Conservation (phyloP, 2,329 filamentous ascomycete genomes). For the Fonsecaea pugnacius region DNA sequence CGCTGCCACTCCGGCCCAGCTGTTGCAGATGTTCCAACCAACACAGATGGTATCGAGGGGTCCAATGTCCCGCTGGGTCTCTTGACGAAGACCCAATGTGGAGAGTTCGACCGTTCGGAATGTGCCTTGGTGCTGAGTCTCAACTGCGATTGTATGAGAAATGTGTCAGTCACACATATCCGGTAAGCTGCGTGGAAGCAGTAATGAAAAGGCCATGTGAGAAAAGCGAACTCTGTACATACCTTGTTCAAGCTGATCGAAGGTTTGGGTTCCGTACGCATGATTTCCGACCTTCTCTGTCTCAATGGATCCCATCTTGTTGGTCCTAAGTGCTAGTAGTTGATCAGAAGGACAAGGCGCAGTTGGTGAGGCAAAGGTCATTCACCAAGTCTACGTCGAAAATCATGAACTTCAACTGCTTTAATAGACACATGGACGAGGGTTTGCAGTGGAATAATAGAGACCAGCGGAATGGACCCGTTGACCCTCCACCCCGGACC, state of each 20-base stretch:
- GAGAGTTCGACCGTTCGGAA: constrained; percentile 21
- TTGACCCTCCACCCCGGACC: not conserved
- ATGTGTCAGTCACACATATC: not conserved
- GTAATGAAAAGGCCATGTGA: not conserved
- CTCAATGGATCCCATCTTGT: not conserved
- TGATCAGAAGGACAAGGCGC: not conserved
- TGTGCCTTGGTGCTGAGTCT: constrained; percentile 14
- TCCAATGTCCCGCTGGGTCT: constrained; percentile 27
- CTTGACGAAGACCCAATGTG: constrained; percentile 19
- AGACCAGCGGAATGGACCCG: not conserved
- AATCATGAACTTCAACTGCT: not conserved
- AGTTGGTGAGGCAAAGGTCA: not conserved
- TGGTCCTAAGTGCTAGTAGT: not conserved
- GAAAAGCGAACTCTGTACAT: not conserved
- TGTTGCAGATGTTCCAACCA: constrained; percentile 39
- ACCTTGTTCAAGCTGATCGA: not conserved
- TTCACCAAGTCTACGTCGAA: not conserved
- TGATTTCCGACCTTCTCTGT: not conserved
- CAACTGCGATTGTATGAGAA: not conserved
- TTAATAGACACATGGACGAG: not conserved
- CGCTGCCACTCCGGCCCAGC: constrained; percentile 38
- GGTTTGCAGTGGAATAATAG: not conserved
- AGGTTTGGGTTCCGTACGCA: not conserved
- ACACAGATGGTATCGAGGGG: constrained; percentile 35
- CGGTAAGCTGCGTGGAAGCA: not conserved